These are phyloP conservation scores for Lipomyces kockii DNA, from an alignment of 805 yeast genomes.

Conservation along the genomic window DNA sequence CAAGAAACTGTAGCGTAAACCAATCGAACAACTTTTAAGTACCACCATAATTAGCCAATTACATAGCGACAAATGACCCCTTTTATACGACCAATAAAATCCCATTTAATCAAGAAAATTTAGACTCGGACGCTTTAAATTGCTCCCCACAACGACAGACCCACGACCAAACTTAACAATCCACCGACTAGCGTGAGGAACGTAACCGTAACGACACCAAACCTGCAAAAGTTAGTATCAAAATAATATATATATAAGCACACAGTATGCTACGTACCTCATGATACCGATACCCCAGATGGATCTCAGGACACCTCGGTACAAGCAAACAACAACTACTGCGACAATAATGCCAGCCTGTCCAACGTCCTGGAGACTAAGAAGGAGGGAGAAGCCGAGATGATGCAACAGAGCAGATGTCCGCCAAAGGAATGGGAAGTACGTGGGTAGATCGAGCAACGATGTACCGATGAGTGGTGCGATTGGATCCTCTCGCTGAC, in stretches of 20 bases:
- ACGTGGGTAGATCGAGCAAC: constrained; percentile 31
- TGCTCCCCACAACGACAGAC: constrained; percentile 31
- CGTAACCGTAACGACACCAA: constrained; percentile 34
- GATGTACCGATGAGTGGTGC: constrained; percentile 35
- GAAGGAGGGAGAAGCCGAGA: constrained; percentile 32
- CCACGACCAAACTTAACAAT: constrained; percentile 28
- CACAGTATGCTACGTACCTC: constrained; percentile 14
- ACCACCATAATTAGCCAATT: not conserved
- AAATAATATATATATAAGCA: not conserved
- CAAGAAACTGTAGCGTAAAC: not conserved
- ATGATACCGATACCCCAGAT: constrained; percentile 36
- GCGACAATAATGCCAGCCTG: constrained; percentile 8
- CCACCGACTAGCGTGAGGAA: constrained; percentile 35
- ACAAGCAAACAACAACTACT: constrained; percentile 24
- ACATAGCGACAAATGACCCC: not conserved
- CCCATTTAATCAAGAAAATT: not conserved
- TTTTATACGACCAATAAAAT: not conserved
- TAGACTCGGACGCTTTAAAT: constrained; percentile 8
- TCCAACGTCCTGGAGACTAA: constrained; percentile 23
- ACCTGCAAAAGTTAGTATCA: constrained; percentile 2
- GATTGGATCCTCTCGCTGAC: constrained; percentile 33
- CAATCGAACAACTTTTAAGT: not conserved
- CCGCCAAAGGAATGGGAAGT: constrained; percentile 35
- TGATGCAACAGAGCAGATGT: constrained; percentile 31
- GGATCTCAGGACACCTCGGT: constrained; percentile 29